Evolutionary conservation across 345 rosid species (phyloP), one percentile per base, ranked within the genome.

Genomic region (Kandelia obovata): DNA sequence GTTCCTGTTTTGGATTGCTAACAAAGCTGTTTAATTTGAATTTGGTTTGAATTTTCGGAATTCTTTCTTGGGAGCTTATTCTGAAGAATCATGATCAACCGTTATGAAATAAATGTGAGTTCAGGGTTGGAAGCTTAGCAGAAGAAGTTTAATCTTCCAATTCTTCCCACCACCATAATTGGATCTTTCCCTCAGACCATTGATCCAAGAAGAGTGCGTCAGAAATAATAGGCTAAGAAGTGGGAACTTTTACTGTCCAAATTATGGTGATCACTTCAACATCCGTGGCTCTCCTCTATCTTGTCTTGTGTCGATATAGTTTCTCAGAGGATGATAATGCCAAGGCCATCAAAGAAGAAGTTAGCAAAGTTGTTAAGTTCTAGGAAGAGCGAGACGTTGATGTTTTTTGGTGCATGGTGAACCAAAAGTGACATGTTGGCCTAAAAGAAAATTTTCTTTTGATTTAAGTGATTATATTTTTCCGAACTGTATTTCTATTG

Each of bases 161-260:
- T 90, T 78, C 96, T 92, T 62, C 96, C 96, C 58, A 90, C 96
- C 75, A 92, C 92, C 39, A 90, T 96, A 66, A 90, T 88, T 75
- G 96, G 98, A 58, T 92, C 96, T 67, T 91, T 91, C 83, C 97
- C 97, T 62, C 97, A 88, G 68, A 93, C 97, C 8, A 39, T 80
- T 53, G 97, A 91, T 63, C 96, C 90, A 69, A 89, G 98, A 79
- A 93, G 92, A 71, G 96, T 93, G 58, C 98, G 97, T 72, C 96
- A 97, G 77, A 97, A 91, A 72, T 93, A 88, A 87, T 91, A 93
- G 82, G 98, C 97, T 26, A 93, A 93, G 68, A 93, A 93, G 98
- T 85, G 75, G 78, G 91, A 58, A 11, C 11, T 27, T 5, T 61
- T 61, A 23, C n/a, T 32, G 5, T 31, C 5, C 23, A 32, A 11